phyloP scores from a whole-genome alignment of 345 rosid genomes.

The Euphorbia pulcherrima region DNA sequence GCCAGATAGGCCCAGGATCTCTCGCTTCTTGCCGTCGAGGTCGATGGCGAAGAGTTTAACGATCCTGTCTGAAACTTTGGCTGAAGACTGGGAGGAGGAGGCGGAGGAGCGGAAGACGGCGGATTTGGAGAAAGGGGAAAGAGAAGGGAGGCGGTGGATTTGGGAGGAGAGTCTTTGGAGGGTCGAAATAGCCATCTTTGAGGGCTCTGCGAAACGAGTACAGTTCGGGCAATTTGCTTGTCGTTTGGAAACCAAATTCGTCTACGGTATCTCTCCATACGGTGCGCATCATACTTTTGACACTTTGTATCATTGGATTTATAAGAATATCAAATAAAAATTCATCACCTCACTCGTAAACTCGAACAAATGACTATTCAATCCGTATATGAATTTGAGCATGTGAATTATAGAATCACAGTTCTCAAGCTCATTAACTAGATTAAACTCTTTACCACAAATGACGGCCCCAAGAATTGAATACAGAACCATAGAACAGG shows the following conservation, averaged over 20 bases:
- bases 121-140: slow-evolving; percentile 41
- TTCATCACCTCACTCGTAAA: no score
- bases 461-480: no score
- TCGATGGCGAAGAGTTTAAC: slow-evolving; percentile 89
- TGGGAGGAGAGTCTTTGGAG: slow-evolving; percentile 60
- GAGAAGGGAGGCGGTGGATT: slow-evolving; percentile 49
- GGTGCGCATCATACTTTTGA: no score
- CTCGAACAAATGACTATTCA: no score
- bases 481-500: no score
- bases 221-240: no score
- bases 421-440: no score
- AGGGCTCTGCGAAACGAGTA: not conserved
- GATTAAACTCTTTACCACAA: no score
- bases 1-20: slow-evolving; percentile 73
- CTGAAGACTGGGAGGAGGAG: slow-evolving; percentile 39
- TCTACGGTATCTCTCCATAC: not conserved
- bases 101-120: slow-evolving; percentile 39
- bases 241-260: not conserved
- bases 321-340: no score
- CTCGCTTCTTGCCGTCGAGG: slow-evolving; percentile 63
- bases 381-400: no score
- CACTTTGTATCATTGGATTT: no score
- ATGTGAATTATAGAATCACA: no score
- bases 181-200: slow-evolving; percentile 42
- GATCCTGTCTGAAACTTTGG: slow-evolving; percentile 83